phyloP scores from a whole-genome alignment of 441 rosid species.

The Erodium moschatum region DNA sequence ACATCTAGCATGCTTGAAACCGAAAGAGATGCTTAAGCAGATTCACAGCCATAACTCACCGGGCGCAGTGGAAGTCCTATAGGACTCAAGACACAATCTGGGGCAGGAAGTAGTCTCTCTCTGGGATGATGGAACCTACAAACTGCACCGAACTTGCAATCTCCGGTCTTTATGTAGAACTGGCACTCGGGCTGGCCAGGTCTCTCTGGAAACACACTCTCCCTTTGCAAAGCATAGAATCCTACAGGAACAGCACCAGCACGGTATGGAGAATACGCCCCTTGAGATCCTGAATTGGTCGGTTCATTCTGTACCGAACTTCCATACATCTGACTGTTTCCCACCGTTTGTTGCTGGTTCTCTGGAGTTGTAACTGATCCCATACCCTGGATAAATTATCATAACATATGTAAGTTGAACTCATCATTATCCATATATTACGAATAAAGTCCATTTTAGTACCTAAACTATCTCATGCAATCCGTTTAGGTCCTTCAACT shows the following conservation, averaged over 20 bases:
- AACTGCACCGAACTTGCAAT: constrained; percentile 93
- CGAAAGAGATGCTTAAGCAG: too few species aligned
- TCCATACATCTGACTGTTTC: constrained; percentile 54
- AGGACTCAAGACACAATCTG: constrained; percentile 81
- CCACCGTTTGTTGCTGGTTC: constrained; percentile 42
- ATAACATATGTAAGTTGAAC: constrained; percentile 21
- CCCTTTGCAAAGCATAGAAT: constrained; percentile 68
- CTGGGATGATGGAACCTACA: constrained; percentile 96
- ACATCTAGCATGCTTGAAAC: too few species aligned
- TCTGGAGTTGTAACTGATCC: constrained; percentile 82
- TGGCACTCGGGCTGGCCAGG: constrained; percentile 95
- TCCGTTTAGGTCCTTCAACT: too few species aligned
- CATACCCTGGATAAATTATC: constrained; percentile 54
- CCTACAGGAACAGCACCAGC: constrained; percentile 52
- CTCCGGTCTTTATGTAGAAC: constrained; percentile 97
- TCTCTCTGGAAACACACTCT: constrained; percentile 89
- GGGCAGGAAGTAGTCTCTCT: constrained; percentile 79
- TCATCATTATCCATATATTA: constrained; percentile 17
- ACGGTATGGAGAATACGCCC: constrained; percentile 44
- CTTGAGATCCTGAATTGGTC: constrained; percentile 47
- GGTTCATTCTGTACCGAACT: constrained; percentile 48
- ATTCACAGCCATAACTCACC: constrained; percentile 45
- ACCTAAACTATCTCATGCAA: too few species aligned
- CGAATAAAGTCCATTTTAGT: neutral
- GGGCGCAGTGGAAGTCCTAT: constrained; percentile 90